phyloP scores from a whole-genome alignment of 768 basidiomycete genomes.

The Pilatotrama ljubarskyi region DNA sequence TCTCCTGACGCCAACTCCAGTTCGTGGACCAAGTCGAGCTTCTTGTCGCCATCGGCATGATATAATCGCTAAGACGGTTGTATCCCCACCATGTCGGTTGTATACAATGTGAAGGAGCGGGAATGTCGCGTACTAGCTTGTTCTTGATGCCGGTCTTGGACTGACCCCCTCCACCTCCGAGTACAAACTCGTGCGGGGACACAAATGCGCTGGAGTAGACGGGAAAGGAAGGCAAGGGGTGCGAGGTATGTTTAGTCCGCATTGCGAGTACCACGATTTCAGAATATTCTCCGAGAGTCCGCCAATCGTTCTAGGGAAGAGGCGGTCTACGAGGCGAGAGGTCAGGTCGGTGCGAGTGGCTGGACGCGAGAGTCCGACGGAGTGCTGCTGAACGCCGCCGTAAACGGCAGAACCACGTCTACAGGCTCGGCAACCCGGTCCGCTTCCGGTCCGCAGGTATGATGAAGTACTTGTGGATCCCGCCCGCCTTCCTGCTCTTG shows the following conservation, averaged over 20 bases:
- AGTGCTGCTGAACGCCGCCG: not conserved
- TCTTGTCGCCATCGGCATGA: constrained; percentile 51
- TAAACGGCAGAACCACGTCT: constrained; percentile 5
- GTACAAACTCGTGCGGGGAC: constrained; percentile 64
- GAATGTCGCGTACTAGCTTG: constrained; percentile 65
- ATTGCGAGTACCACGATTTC: constrained; percentile 41
- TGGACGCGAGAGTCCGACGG: not conserved
- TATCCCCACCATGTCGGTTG: not conserved
- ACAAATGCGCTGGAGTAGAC: constrained; percentile 87
- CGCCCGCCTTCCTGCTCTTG: not conserved
- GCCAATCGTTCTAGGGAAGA: no score
- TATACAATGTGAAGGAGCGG: not conserved
- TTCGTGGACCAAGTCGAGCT: constrained; percentile 61
- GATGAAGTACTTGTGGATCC: not conserved
- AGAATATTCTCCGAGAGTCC: not conserved
- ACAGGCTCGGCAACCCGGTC: not conserved
- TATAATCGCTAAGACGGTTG: constrained; percentile 61
- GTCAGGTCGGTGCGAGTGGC: not conserved
- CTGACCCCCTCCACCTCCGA: constrained; percentile 91
- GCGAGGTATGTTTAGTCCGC: constrained; percentile 77
- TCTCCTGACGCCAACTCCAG: constrained; percentile 76
- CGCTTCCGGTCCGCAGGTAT: not conserved
- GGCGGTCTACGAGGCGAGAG: not conserved
- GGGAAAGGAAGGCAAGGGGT: constrained; percentile 81
- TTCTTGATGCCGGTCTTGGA: constrained; percentile 91